Conservation (phyloP, 2,329 filamentous ascomycete species). For the Stachybotrys chlorohalonatus region DNA sequence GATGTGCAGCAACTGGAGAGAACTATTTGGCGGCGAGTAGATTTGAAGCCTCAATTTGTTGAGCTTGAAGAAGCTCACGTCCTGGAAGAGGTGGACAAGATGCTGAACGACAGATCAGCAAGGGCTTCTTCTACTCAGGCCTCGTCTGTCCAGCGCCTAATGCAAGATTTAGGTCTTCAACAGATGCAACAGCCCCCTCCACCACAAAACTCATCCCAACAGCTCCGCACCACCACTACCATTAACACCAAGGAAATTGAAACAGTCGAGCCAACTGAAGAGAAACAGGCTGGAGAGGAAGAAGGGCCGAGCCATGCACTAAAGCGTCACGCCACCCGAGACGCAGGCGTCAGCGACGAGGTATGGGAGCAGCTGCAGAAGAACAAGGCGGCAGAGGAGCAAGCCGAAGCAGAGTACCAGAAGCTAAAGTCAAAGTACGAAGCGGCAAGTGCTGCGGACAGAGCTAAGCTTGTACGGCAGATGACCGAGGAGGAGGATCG, state of each 20-base stretch:
- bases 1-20: conserved; percentile 49
- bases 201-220: too few relatives aligned
- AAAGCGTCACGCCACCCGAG: conserved; percentile 25
- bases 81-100: conserved; percentile 8
- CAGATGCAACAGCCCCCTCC: neutral
- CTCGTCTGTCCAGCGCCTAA: neutral
- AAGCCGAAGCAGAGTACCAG: conserved; percentile 26
- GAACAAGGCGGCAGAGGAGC: conserved; percentile 32
- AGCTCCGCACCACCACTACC: neutral
- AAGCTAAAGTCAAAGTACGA: conserved; percentile 20
- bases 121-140: neutral
- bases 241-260: neutral
- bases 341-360: conserved; percentile 48
- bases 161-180: neutral
- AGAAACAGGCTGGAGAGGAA: neutral
- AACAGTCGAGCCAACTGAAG: neutral
- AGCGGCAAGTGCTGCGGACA: conserved; percentile 16
- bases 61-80: conserved; percentile 10
- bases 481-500: conserved; percentile 28
- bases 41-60: conserved; percentile 5
- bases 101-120: conserved; percentile 9
- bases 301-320: conserved; percentile 1
- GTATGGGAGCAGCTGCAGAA: conserved; percentile 51
- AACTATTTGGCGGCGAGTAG: conserved; percentile 32
- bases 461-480: conserved; percentile 25